These are phyloP conservation scores for Tuber umbilicatum DNA, from an alignment of 495 filamentous ascomycete genomes.

Conservation along the genomic window DNA sequence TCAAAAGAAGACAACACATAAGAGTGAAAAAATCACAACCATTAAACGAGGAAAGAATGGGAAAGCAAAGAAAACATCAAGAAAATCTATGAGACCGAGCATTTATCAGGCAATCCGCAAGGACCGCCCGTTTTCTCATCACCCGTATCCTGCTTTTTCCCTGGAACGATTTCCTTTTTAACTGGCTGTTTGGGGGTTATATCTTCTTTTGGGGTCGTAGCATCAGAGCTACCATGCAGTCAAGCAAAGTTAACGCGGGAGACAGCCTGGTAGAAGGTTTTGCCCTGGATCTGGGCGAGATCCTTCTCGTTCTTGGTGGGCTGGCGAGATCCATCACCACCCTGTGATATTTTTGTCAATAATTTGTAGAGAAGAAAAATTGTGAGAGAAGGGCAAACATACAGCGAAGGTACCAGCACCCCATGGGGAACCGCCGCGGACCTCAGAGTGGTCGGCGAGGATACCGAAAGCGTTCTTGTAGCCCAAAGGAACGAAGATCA, in stretches of 20 bases:
- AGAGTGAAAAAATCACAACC: neutral
- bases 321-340: constrained; percentile 69
- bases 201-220: constrained; percentile 34
- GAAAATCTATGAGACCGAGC: constrained; percentile 51
- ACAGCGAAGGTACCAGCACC: constrained; percentile 89
- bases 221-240: constrained; percentile 62
- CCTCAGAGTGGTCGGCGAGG: constrained; percentile 63
- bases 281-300: constrained; percentile 74
- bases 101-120: constrained; percentile 65
- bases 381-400: constrained; percentile 39
- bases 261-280: constrained; percentile 75
- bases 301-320: constrained; percentile 67
- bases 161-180: constrained; percentile 38
- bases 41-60: neutral
- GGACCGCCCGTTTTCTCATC: constrained; percentile 50
- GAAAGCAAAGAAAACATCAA: neutral
- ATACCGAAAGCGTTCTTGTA: constrained; percentile 72
- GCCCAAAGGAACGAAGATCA: constrained; percentile 90
- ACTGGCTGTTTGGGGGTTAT: constrained; percentile 22
- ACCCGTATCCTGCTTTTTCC: constrained; percentile 42
- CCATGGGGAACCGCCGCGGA: constrained; percentile 83
- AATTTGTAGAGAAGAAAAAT: neutral
- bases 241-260: constrained; percentile 67
- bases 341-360: constrained; percentile 43
- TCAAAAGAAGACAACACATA: neutral